Base-by-base conservation (phyloP, 352 stramenopile species). In the Globisporangium emineosum region DNA sequence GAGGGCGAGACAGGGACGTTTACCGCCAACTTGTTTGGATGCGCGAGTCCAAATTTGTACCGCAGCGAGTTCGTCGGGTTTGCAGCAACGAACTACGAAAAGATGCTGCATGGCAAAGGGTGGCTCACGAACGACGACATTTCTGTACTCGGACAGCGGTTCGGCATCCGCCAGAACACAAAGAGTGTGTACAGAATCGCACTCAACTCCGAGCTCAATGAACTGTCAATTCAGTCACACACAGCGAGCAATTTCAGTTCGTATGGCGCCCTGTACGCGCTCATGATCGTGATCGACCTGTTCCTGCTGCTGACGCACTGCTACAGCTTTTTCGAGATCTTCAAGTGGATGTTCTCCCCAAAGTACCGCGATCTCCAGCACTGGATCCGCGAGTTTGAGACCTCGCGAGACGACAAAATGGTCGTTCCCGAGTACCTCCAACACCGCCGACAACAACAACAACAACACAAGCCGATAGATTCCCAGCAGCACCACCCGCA, bases 381-480 rank as follows among this genome's bases (percentile, higher is more conserved):
- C 9, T 75, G 69, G 69, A 72, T 75, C 7, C 57, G 55, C 17
- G 58, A 67, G 9, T 72, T 75, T 43, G 65, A 75, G 52, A 57
- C 57, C 4, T 33, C 54, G 9, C 45, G 57, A 2, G 19, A 47
- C 45, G 35, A 52, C 37, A 50, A 51, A 2, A 37, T 70, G 23
- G 50, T 32, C 1, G 40, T 50, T 1, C 65, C 62, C 23, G 49
- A 60, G 51, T 30, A 55, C 27, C 15, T 35, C 8, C 35, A 6
- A 29, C 19, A 57, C 7, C 29, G 12, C 3, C 51, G 23, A 1
- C 29, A 42, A 19, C 51, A 43, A 17, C 27, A 57, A 37, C 27
- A 35, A 2, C 25, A 54, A 15, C n/a, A n/a, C n/a, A 30, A 56
- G 25, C 27, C 62, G 13, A 52, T 9, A 15, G 2, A 50, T 27